Evolutionary conservation across 1,284 basidiomycete genomes (phyloP).

Genomic region (Phaffia rhodozyma): DNA sequence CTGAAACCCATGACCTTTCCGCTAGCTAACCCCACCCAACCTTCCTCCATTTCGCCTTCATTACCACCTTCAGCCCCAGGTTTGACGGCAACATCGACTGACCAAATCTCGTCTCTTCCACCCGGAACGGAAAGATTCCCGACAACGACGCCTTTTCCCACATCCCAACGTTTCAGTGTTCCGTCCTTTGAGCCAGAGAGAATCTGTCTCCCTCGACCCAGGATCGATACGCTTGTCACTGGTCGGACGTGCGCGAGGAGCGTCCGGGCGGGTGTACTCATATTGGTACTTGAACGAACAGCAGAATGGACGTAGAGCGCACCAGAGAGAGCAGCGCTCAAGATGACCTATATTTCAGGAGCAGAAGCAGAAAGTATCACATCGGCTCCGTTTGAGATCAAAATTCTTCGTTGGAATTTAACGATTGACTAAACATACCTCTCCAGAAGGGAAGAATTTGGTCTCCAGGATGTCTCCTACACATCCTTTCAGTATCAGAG

Average conservation of each 20-base stretch:
- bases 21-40: neutral
- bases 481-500: constrained; percentile 6
- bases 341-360: neutral
- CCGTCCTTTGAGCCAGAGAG: constrained; percentile 6
- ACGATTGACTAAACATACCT: neutral
- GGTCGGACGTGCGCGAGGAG: neutral
- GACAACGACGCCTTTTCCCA: neutral
- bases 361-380: neutral
- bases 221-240: neutral
- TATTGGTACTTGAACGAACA: neutral
- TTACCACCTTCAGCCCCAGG: neutral
- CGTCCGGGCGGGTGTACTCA: neutral
- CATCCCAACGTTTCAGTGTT: neutral
- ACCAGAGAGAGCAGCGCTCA: neutral
- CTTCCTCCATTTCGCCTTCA: neutral
- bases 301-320: neutral
- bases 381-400: neutral
- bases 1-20: too few species aligned
- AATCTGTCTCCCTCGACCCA: constrained; percentile 7
- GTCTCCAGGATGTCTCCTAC: constrained; percentile 7
- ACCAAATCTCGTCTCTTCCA: constrained; percentile 1
- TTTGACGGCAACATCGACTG: neutral
- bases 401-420: too few species aligned
- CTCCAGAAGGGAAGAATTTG: constrained; percentile 8
- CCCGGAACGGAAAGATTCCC: neutral